Base-by-base conservation (phyloP, 768 basidiomycete genomes). In the Scleroderma bovista region DNA sequence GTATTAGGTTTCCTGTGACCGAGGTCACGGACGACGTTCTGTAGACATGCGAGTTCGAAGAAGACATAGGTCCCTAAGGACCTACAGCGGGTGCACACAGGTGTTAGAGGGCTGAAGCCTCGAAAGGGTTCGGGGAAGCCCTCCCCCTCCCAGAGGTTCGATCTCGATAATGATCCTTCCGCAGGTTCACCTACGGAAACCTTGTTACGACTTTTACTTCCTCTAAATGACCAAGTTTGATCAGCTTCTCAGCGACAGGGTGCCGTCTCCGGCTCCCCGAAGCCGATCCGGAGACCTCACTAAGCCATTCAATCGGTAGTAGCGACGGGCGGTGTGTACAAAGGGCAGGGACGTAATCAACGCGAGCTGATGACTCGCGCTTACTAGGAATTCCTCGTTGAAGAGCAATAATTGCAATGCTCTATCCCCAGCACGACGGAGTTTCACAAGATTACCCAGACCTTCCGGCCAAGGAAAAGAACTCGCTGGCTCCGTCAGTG, bases 371-470 rank as follows among this genome's bases (percentile, higher is more conserved):
- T 86, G 82, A 87, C 83, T 84, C 79, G 77, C 79, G 79, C 78
- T 84, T 86, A 86, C 84, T 84, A 84, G 82, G 83, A 77, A 86
- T 86, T 86, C 84, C 83, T 85, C 79, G 81, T 86, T 87, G 83
- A 87, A 85, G 85, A 86, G 83, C 84, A 81, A 86, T 85, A 87
- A 84, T 86, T 85, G 81, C 84, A 86, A 84, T 84, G 81, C 83
- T 85, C 84, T 83, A 85, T 85, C 83, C 83, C 84, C 82, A 83
- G 78, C 81, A 83, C 78, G 79, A 82, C 79, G 75, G 75, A 77
- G 79, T 81, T 82, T 83, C 79, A 83, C 79, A 81, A 81, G 80
- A 81, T 82, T 83, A 80, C 80, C 80, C 78, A 73, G 75, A 75
- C 83, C 81, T 84, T 82, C 76, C 80, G 76, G 83, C 70, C 79